Percentiles rank a stretch among this genome's conserved stretches.
These are phyloP conservation scores for Neurospora sp. DNA, from an alignment of 495 filamentous ascomycete species.

Conservation along the genomic window DNA sequence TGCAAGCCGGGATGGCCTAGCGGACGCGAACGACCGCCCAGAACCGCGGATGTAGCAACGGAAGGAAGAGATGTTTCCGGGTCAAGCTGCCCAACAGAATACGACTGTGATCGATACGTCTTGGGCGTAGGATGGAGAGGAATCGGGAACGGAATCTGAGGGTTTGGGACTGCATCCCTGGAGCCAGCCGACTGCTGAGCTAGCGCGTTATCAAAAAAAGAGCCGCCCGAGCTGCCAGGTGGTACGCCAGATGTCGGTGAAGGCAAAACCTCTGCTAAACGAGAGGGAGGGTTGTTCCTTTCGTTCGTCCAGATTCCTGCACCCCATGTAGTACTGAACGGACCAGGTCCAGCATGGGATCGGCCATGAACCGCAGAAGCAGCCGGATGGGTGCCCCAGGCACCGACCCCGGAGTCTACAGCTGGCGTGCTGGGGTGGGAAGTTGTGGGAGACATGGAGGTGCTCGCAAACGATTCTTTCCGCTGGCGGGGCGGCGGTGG, in stretches of 20 bases:
- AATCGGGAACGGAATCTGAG: constrained; percentile 80
- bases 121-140: constrained; percentile 86
- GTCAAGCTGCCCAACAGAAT: constrained; percentile 88
- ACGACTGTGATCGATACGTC: constrained; percentile 91
- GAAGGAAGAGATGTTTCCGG: constrained; percentile 49
- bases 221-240: constrained; percentile 31
- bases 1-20: constrained; percentile 55
- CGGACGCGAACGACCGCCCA: constrained; percentile 44
- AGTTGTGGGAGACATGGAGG: constrained; percentile 61
- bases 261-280: constrained; percentile 64
- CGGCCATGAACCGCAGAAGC: constrained; percentile 42
- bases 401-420: constrained; percentile 46
- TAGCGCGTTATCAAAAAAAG: constrained; percentile 36
- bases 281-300: constrained; percentile 63
- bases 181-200: constrained; percentile 33
- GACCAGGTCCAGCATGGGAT: constrained; percentile 42
- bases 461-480: constrained; percentile 52
- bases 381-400: constrained; percentile 54
- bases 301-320: constrained; percentile 71
- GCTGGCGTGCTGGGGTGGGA: constrained; percentile 69
- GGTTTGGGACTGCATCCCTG: constrained; percentile 34
- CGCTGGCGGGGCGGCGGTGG: constrained; percentile 34
- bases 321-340: constrained; percentile 54
- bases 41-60: constrained; percentile 30
- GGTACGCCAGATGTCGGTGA: constrained; percentile 63